Evolutionary conservation across 2,329 filamentous ascomycete genomes (phyloP).

Genomic region (Celoporthe dispersa): DNA sequence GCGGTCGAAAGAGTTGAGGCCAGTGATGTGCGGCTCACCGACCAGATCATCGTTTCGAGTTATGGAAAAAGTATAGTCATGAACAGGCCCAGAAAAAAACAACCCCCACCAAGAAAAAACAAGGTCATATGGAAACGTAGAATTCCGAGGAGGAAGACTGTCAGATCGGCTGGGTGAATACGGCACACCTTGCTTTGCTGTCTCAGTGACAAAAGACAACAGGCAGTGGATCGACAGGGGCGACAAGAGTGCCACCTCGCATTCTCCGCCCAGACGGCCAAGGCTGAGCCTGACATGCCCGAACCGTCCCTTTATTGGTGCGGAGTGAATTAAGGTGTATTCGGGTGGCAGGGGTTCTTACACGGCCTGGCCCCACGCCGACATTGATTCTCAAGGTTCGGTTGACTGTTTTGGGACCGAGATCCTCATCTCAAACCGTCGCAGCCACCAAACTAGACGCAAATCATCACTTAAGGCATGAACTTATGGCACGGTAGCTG

Average conservation of each 20-base stretch:
- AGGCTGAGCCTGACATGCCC: neutral
- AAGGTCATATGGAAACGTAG: neutral
- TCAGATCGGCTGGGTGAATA: neutral
- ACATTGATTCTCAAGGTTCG: neutral
- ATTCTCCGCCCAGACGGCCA: neutral
- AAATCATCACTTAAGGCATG: slow-evolving; percentile 32
- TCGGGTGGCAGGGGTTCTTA: neutral
- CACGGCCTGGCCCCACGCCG: neutral
- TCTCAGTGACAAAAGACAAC: neutral
- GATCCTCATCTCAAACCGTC: slow-evolving; percentile 35
- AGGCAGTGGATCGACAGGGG: slow-evolving; percentile 14
- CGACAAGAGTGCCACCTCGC: neutral
- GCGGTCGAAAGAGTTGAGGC: neutral
- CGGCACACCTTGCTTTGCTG: neutral
- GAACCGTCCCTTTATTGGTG: slow-evolving; percentile 13
- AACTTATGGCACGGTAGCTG: slow-evolving; percentile 19
- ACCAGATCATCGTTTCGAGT: neutral
- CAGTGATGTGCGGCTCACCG: neutral
- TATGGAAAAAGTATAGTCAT: neutral
- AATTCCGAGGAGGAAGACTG: neutral
- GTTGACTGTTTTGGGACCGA: slow-evolving; percentile 7
- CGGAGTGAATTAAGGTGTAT: slow-evolving; percentile 23
- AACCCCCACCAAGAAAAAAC: too few relatives aligned
- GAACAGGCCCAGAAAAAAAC: neutral
- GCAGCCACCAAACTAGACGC: slow-evolving; percentile 33